phyloP scores from a whole-genome alignment of 768 basidiomycete genomes.

The Pleurotus citrinopileatus region DNA sequence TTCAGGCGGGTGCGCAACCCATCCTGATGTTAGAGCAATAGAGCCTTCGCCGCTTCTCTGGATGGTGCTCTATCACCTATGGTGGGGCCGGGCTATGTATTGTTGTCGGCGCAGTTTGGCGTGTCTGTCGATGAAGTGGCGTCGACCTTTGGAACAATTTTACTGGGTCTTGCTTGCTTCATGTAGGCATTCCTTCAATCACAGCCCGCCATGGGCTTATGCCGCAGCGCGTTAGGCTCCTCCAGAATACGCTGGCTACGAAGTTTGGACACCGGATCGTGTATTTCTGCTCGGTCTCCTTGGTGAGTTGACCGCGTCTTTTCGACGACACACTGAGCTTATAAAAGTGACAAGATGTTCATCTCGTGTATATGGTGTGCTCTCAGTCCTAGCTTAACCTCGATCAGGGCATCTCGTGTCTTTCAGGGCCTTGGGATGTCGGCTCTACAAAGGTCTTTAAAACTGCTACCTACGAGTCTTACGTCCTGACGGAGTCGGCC shows the following conservation, averaged over 20 bases:
- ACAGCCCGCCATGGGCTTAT: background rate
- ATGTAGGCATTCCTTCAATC: conserved; percentile 24
- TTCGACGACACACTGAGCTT: background rate
- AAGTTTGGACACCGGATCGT: conserved; percentile 47
- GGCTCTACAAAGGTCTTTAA: conserved; percentile 38
- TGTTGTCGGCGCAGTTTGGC: conserved; percentile 36
- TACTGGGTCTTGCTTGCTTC: conserved; percentile 40
- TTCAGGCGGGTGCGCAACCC: background rate
- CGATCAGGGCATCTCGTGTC: conserved; percentile 38
- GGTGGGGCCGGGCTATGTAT: conserved; percentile 39
- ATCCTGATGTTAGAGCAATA: conserved; percentile 12
- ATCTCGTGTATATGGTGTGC: conserved; percentile 44
- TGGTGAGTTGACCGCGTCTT: conserved; percentile 24
- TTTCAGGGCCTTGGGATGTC: conserved; percentile 49
- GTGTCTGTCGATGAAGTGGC: conserved; percentile 41
- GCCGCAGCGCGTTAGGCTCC: conserved; percentile 25
- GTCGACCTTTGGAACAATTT: conserved; percentile 36
- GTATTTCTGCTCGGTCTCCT: conserved; percentile 35
- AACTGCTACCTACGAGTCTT: no score
- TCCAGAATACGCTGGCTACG: conserved; percentile 35
- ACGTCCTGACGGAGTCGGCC: no score
- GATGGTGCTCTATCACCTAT: conserved; percentile 42
- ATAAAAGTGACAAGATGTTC: conserved; percentile 35
- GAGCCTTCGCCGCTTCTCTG: conserved; percentile 37
- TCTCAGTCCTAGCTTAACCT: conserved; percentile 35